Evolutionary conservation across 257 asterid species (phyloP), one percentile per base, ranked within the genome.

Genomic region (Petunia secreta): DNA sequence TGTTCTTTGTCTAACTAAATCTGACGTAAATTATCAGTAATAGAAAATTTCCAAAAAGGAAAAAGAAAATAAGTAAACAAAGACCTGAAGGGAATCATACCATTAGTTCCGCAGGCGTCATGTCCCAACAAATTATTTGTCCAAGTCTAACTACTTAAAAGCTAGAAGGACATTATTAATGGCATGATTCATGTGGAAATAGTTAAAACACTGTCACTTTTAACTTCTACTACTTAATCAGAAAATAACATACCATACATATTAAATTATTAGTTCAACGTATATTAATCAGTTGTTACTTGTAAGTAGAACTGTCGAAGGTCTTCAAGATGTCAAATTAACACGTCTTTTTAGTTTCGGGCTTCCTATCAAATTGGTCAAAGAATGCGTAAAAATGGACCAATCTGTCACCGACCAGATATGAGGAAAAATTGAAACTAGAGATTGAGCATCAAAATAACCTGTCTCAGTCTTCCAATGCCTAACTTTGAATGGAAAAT

Each of bases 401-500:
- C 39, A 46, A 69, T 69, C 25, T 69, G 43, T 25, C 77, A 46
- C 60, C 60, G 77, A 71, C 77, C 59, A 71, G 9, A 46, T 69
- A 16, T 41, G 41, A 41, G 36, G 6, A 10, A 48, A 10, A 8
- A 5, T 8, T 44, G 63, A 54, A 54, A 52, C 53, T 52, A 14
- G 65, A 75, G 36, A 53, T 39, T 6, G 38, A 75, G n/a, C 6
- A 53, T 52, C 7, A 50, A 40, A 57, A 52, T n/a, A 75, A 77
- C 65, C 60, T 71, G 86, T 79, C 88, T 58, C n/a, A 64, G 38
- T 80, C 76, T 37, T 62, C 39, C n/a, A 38, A 14, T 16, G 86
- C 87, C 90, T 39, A 87, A 87, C 84, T 83, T 81, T 68, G 63
- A 7, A 83, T 58, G 75, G 78, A 71, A 79, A 69, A 63, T 69